Percentiles rank a stretch among this genome's conserved stretches.
Conservation (phyloP, 208 protist species). For the Naegleria fowleri region DNA sequence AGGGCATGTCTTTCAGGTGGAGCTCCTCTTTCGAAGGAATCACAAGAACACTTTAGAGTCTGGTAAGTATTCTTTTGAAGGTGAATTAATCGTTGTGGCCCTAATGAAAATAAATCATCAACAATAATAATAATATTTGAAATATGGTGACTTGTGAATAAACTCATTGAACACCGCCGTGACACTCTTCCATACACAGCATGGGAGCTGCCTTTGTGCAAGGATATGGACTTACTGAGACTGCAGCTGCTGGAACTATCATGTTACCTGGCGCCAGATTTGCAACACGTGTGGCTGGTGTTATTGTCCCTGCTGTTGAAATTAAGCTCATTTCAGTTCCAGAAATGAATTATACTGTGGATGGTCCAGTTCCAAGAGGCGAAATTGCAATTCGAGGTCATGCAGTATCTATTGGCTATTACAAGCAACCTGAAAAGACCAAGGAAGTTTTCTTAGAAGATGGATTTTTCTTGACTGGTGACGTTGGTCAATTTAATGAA, state of each 20-base stretch:
- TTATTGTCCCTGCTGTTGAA: conserved; percentile 61
- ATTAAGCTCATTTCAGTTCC: conserved; percentile 79
- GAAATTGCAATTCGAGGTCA: conserved; percentile 70
- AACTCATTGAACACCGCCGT: no score
- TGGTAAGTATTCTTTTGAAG: neutral
- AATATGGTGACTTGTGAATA: no score
- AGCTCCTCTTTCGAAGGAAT: conserved; percentile 54
- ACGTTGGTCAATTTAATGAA: conserved; percentile 55
- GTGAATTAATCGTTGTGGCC: neutral
- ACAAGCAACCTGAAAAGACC: conserved; percentile 66
- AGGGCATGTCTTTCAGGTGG: conserved; percentile 55
- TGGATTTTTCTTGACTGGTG: conserved; percentile 77
- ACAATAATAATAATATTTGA: neutral
- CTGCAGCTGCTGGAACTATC: conserved; percentile 52
- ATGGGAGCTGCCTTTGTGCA: conserved; percentile 62
- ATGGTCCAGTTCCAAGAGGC: conserved; percentile 39
- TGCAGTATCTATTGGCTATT: conserved; percentile 64
- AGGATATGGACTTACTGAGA: conserved; percentile 76
- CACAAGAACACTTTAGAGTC: conserved; percentile 21
- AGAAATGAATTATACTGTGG: conserved; percentile 61
- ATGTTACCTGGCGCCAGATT: conserved; percentile 58
- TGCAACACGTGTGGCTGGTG: conserved; percentile 57
- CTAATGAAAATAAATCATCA: neutral
- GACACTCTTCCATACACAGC: no score
- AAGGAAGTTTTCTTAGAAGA: conserved; percentile 59